phyloP scores from a whole-genome alignment of 208 protist genomes.

The Sergeia podlipaevii region DNA sequence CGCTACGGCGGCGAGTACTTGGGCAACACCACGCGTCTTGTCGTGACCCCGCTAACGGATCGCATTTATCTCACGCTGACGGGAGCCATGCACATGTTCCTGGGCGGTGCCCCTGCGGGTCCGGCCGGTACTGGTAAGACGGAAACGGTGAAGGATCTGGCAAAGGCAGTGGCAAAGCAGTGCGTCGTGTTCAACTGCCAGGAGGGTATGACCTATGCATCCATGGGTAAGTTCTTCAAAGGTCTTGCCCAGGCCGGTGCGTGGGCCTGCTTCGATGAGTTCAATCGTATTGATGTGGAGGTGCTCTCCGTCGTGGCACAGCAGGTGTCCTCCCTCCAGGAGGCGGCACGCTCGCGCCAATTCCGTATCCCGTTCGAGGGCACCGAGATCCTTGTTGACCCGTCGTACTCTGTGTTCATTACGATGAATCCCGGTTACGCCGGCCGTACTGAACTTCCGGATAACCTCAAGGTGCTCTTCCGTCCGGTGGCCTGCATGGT shows the following conservation, averaged over 20 bases:
- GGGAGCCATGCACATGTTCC: conserved; percentile 95
- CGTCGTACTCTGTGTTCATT: conserved; percentile 95
- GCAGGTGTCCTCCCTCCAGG: conserved; percentile 95
- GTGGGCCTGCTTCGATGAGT: conserved; percentile 99
- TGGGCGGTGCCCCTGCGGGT: conserved; percentile 92
- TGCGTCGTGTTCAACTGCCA: conserved; percentile 98
- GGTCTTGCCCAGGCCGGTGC: conserved; percentile 94
- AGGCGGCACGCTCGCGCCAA: conserved; percentile 67
- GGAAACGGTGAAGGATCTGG: conserved; percentile 97
- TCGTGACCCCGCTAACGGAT: conserved; percentile 97
- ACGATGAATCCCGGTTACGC: conserved; percentile 99
- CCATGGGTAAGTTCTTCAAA: conserved; percentile 98
- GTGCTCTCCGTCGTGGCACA: conserved; percentile 96
- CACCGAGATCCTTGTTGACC: conserved; percentile 93
- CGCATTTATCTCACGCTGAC: conserved; percentile 97
- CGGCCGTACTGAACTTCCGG: conserved; percentile 96
- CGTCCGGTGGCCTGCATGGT: conserved; percentile 98
- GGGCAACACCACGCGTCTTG: conserved; percentile 96
- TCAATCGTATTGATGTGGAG: conserved; percentile 98
- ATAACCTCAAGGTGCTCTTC: conserved; percentile 98
- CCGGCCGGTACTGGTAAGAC: conserved; percentile 96
- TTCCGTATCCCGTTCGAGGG: conserved; percentile 94
- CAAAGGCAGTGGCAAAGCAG: conserved; percentile 96
- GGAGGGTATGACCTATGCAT: conserved; percentile 95
- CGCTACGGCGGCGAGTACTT: conserved; percentile 96